Evolutionary conservation across 352 stramenopile genomes (phyloP), one percentile per base, ranked within the genome.

Genomic region (Blastocystis sp.): DNA sequence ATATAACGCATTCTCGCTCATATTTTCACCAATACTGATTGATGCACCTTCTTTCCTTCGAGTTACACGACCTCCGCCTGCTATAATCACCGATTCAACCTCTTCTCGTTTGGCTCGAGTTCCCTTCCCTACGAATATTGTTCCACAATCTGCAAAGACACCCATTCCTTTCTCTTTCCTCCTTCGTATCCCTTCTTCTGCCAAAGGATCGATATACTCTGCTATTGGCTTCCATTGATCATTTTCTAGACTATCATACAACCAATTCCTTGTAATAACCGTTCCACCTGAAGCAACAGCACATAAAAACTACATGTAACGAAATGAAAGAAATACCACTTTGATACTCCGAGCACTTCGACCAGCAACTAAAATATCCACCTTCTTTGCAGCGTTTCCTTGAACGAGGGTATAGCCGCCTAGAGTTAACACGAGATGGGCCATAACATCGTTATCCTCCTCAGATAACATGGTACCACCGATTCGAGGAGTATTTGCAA

Each of bases 181-280:
- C n/a, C 43, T 11, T 27, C 49, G 16, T 12, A 78, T 29, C 35
- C 66, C 66, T 0, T 78, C 66, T 21, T 57, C 37, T 12, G 66
- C 66, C 7, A 78, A 29, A 11, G 66, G 21, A 56, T 59, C 43
- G 16, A 78, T 78, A 54, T 56, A 78, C 6, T 57, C 19, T 3
- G 24, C 16, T 4, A 37, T 32, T 37, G 16, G 6, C 12, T 29
- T n/a, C 66, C 66, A 78, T 54, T 56, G 12, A 14, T 46, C 66
- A 56, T 56, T 57, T 35, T 78, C 66, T n/a, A 78, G 14, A 29
- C 37, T 42, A 19, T 39, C 66, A 78, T 78, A 78, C 1, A 78
- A 46, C 66, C 66, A 78, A 27, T 57, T 27, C 12, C 6, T 57
- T 35, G 19, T 78, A 29, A 78, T 39, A 3, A 78, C 66, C 14